phyloP scores from a whole-genome alignment of 352 stramenopile species.

The Phytophthora sp. region DNA sequence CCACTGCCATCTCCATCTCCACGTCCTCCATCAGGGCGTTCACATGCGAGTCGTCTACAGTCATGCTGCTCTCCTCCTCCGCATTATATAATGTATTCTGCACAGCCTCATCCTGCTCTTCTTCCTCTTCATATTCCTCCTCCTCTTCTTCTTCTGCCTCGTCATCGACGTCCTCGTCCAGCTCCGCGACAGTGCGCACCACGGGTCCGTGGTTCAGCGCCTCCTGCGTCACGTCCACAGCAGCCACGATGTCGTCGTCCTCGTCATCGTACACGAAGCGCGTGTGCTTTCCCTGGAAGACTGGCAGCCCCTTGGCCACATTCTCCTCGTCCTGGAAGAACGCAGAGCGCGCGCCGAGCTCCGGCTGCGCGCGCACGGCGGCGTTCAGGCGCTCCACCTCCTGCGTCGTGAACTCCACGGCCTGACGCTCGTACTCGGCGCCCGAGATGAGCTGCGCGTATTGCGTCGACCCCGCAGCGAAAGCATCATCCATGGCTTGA shows the following conservation, averaged over 20 bases:
- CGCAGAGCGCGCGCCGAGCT: conserved; percentile 54
- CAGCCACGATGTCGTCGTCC: conserved; percentile 67
- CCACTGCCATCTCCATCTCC: conserved; percentile 71
- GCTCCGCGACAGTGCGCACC: conserved; percentile 67
- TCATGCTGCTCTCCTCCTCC: conserved; percentile 22
- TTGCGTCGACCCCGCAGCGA: conserved; percentile 1
- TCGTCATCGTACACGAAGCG: conserved; percentile 83
- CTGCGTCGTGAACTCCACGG: conserved; percentile 70
- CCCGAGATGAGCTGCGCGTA: conserved; percentile 53
- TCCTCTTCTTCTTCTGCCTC: conserved; percentile 50
- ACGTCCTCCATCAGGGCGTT: conserved; percentile 66
- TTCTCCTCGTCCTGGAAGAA: conserved; percentile 76
- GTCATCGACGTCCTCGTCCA: conserved; percentile 51
- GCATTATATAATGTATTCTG: conserved; percentile 51
- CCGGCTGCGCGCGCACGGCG: conserved; percentile 54
- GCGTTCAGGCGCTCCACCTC: conserved; percentile 71
- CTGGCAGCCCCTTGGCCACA: conserved; percentile 58
- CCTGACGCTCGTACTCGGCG: conserved; percentile 65
- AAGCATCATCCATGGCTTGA: conserved; percentile 32
- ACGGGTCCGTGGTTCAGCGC: conserved; percentile 51
- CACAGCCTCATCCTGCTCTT: conserved; percentile 38
- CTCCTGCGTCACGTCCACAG: conserved; percentile 69
- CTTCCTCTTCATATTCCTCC: conserved; percentile 42
- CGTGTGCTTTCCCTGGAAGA: conserved; percentile 84
- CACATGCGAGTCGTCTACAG: conserved; percentile 48